Percentiles rank a stretch among this genome's conserved stretches.
These are phyloP conservation scores for Skeletonema menzelii DNA, from an alignment of 108 stramenopile genomes.

Conservation along the genomic window DNA sequence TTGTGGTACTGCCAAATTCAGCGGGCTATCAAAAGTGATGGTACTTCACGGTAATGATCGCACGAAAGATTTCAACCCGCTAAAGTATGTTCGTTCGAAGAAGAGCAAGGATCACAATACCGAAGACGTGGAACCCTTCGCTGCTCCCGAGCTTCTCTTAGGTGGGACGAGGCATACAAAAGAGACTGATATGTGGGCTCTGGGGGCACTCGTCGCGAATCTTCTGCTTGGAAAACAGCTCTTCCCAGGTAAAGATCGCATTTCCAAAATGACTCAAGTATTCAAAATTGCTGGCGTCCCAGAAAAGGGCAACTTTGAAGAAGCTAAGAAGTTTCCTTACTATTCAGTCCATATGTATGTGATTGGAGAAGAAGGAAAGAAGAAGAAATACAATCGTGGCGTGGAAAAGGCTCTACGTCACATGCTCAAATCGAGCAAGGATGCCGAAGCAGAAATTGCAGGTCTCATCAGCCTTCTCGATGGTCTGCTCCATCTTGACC, in stretches of 20 bases:
- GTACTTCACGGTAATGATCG: slow-evolving; percentile 56
- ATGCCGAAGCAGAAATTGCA: slow-evolving; percentile 44
- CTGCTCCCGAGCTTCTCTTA: slow-evolving; percentile 77
- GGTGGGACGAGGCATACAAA: slow-evolving; percentile 75
- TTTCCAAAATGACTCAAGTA: slow-evolving; percentile 56
- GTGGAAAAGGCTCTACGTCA: slow-evolving; percentile 71
- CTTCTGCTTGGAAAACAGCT: slow-evolving; percentile 75
- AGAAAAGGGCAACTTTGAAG: slow-evolving; percentile 53
- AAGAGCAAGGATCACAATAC: slow-evolving; percentile 55
- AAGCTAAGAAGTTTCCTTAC: slow-evolving; percentile 69
- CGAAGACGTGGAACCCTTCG: slow-evolving; percentile 69
- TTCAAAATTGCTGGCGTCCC: slow-evolving; percentile 85
- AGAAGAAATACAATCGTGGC: slow-evolving; percentile 78
- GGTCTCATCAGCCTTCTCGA: slow-evolving; percentile 73
- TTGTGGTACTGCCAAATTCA: slow-evolving; percentile 74
- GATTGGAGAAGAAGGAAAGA: slow-evolving; percentile 46
- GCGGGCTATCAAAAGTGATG: slow-evolving; percentile 72
- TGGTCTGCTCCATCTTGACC: slow-evolving; percentile 79
- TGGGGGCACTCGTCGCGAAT: slow-evolving; percentile 78
- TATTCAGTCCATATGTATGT: slow-evolving; percentile 51
- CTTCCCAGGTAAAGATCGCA: slow-evolving; percentile 74
- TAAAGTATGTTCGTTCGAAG: slow-evolving; percentile 43
- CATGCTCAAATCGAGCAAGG: slow-evolving; percentile 52
- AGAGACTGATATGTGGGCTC: slow-evolving; percentile 84
- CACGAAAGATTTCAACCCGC: slow-evolving; percentile 42